Percentiles rank a stretch among this genome's conserved stretches.
phyloP scores from a whole-genome alignment of 371 early-diverging fungal species.

The Furculomyces boomerangus region DNA sequence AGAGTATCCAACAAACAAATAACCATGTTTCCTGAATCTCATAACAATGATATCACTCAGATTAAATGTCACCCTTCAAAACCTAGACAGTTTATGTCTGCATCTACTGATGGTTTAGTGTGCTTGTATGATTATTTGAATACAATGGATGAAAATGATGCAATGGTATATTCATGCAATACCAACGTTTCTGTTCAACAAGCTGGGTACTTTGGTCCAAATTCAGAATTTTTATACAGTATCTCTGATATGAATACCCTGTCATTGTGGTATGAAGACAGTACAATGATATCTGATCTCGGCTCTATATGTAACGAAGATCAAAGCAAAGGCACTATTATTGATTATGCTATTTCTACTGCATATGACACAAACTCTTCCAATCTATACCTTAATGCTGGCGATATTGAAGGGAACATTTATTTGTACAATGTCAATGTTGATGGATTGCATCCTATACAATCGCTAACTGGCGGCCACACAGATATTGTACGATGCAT shows the following conservation, averaged over 20 bases:
- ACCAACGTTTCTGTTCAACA: conserved; percentile 58
- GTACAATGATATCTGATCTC: conserved; percentile 40
- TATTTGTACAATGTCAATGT: conserved; percentile 52
- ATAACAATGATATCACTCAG: conserved; percentile 84
- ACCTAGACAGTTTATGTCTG: conserved; percentile 37
- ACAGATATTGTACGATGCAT: conserved; percentile 50
- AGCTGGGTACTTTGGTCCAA: conserved; percentile 79
- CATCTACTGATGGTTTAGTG: conserved; percentile 57
- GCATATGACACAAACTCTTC: conserved; percentile 43
- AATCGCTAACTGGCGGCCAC: conserved; percentile 33
- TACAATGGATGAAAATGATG: conserved; percentile 70
- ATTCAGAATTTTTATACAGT: conserved; percentile 63
- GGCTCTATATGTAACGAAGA: conserved; percentile 50
- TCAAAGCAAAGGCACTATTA: conserved; percentile 19
- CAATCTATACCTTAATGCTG: conserved; percentile 62
- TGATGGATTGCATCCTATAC: conserved; percentile 33
- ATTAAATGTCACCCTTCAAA: conserved; percentile 57
- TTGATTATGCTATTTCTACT: conserved; percentile 76
- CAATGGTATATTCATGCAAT: conserved; percentile 59
- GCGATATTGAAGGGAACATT: conserved; percentile 51
- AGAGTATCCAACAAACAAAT: conserved; percentile 25
- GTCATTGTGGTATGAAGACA: conserved; percentile 34
- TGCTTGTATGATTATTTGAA: conserved; percentile 48
- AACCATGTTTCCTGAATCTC: conserved; percentile 55
- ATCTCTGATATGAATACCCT: conserved; percentile 79